phyloP scores from a whole-genome alignment of 169 alveolate species.

The Plasmodium coatneyi region DNA sequence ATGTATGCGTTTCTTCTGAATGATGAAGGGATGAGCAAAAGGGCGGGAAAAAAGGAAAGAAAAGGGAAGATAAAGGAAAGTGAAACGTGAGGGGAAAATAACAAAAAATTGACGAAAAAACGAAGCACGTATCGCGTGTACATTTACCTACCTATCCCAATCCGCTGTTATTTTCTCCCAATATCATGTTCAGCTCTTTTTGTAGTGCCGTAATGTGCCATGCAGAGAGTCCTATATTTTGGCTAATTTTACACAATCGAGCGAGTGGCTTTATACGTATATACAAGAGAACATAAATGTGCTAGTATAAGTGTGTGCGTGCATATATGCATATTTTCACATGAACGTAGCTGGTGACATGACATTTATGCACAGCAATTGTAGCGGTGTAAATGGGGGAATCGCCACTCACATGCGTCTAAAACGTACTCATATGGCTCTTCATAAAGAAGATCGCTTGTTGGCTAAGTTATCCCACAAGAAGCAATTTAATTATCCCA shows the following conservation, averaged over 20 bases:
- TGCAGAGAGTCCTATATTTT: background rate
- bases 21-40: background rate
- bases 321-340: background rate
- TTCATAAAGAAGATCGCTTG: background rate
- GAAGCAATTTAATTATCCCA: background rate
- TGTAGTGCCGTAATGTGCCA: background rate
- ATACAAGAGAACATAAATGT: background rate
- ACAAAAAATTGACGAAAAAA: background rate
- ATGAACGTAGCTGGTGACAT: background rate
- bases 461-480: background rate
- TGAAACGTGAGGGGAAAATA: background rate
- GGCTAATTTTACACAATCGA: background rate
- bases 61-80: background rate
- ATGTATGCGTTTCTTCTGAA: constrained; percentile 3
- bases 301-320: background rate
- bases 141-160: background rate
- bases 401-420: background rate
- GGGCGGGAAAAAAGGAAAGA: background rate
- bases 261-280: background rate
- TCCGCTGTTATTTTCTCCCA: background rate
- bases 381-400: background rate
- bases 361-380: background rate
- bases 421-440: background rate
- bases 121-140: background rate
- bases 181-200: background rate